Conservation (phyloP, 2,329 filamentous ascomycete species). For the Verticillium longisporum region DNA sequence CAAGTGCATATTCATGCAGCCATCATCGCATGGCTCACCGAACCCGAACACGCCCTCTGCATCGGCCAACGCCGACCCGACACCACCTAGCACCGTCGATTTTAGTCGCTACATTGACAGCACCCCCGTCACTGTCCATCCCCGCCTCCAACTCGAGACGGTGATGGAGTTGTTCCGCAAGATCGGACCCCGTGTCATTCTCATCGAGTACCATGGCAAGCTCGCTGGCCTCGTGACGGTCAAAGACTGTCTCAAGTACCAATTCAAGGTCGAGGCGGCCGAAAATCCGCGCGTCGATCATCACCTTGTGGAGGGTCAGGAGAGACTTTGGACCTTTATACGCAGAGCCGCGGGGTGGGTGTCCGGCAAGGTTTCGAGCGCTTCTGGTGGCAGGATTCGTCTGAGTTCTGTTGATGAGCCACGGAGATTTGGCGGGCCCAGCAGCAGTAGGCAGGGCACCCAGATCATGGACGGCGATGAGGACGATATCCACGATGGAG, state of each 20-base stretch:
- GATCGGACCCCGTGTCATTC: conserved; percentile 87
- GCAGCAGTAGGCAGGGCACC: conserved; percentile 14
- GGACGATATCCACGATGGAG: conserved; percentile 29
- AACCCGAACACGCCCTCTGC: conserved; percentile 31
- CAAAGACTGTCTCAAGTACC: conserved; percentile 95
- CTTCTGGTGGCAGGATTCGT: conserved; percentile 51
- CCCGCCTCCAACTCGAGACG: conserved; percentile 84
- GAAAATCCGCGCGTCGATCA: conserved; percentile 63
- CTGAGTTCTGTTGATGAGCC: conserved; percentile 33
- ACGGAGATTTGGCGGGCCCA: conserved; percentile 22
- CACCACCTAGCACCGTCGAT: conserved; percentile 57
- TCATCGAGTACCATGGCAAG: conserved; percentile 83
- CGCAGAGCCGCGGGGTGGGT: conserved; percentile 50
- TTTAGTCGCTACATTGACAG: conserved; percentile 83
- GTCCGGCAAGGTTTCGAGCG: conserved; percentile 43
- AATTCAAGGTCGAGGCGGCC: conserved; percentile 89
- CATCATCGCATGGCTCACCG: conserved; percentile 6
- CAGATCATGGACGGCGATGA: conserved; percentile 35
- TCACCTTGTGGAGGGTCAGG: conserved; percentile 50
- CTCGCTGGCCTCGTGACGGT: conserved; percentile 85
- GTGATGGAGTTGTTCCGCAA: conserved; percentile 99
- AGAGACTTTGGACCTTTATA: conserved; percentile 57
- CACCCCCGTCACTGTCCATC: conserved; percentile 86
- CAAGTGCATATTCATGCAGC: conserved; percentile 64
- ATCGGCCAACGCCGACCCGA: conserved; percentile 51